Percentiles rank a stretch among this genome's conserved stretches.
phyloP scores from a whole-genome alignment of 2,329 filamentous ascomycete species.

The Cladosporium colombiae region DNA sequence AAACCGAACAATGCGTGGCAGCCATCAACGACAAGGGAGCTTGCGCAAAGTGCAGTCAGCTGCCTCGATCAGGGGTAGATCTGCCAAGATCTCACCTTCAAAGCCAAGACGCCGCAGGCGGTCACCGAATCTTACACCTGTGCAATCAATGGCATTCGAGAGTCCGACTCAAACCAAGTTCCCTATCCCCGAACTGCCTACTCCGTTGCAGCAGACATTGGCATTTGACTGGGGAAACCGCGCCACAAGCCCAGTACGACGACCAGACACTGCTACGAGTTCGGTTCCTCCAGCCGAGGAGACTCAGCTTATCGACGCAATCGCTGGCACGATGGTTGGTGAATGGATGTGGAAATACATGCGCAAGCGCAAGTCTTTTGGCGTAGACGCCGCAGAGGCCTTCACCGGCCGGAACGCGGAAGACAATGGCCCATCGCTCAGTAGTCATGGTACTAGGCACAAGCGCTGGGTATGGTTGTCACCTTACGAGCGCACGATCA shows the following conservation, averaged over 20 bases:
- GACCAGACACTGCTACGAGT: slow-evolving; percentile 18
- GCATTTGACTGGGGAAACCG: slow-evolving; percentile 23
- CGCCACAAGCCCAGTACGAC: background rate
- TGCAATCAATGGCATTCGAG: slow-evolving; percentile 40
- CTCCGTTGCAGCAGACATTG: slow-evolving; percentile 28
- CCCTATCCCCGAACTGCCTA: slow-evolving; percentile 38
- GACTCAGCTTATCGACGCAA: slow-evolving; percentile 85
- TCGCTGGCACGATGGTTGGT: slow-evolving; percentile 97
- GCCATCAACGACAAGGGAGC: slow-evolving; percentile 46
- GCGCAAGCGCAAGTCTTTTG: slow-evolving; percentile 85
- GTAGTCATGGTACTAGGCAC: slow-evolving; percentile 69
- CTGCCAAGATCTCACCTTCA: slow-evolving; percentile 57
- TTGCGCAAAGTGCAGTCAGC: slow-evolving; percentile 82
- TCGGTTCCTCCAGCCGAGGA: slow-evolving; percentile 24
- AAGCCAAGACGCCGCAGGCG: slow-evolving; percentile 39
- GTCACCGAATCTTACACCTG: slow-evolving; percentile 38
- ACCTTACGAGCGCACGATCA: slow-evolving; percentile 90
- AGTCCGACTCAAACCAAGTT: slow-evolving; percentile 35
- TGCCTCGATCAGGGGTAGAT: slow-evolving; percentile 62
- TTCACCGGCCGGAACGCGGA: slow-evolving; percentile 61
- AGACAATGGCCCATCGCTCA: slow-evolving; percentile 58
- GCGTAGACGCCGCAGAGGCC: slow-evolving; percentile 58
- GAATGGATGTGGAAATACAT: slow-evolving; percentile 97
- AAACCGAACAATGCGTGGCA: slow-evolving; percentile 23
- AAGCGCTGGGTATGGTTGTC: slow-evolving; percentile 99